Evolutionary conservation across 148 eudicot species (phyloP).

Genomic region (Nepenthes mirabilis): DNA sequence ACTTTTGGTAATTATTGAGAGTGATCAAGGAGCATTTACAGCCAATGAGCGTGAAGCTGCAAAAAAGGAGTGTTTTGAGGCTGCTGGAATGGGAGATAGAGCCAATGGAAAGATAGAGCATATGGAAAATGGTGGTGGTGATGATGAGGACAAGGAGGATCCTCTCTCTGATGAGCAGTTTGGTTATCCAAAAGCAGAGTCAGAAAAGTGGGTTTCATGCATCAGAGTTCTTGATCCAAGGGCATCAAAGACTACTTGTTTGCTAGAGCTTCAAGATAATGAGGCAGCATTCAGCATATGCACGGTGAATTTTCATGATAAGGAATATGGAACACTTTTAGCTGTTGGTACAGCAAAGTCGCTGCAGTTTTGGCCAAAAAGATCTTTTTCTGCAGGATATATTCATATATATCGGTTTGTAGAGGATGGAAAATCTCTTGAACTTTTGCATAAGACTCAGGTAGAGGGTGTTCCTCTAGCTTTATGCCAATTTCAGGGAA

Average conservation of each 20-base stretch:
- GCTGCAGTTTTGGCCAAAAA: conserved; percentile 83
- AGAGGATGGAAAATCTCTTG: conserved; percentile 82
- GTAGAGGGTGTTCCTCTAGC: conserved; percentile 97
- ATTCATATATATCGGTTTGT: conserved; percentile 88
- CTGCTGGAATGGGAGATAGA: conserved; percentile 70
- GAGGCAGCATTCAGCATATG: conserved; percentile 95
- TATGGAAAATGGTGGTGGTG: conserved; percentile 72
- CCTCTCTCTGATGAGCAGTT: conserved; percentile 90
- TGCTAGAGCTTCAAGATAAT: conserved; percentile 95
- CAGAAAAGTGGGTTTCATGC: conserved; percentile 96
- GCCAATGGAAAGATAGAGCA: conserved; percentile 51
- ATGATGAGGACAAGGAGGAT: conserved; percentile 70
- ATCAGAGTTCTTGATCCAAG: conserved; percentile 91
- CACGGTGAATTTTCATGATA: conserved; percentile 90
- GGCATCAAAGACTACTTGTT: conserved; percentile 63
- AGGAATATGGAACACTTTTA: conserved; percentile 90
- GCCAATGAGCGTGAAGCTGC: conserved; percentile 93
- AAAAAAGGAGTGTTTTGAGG: conserved; percentile 77
- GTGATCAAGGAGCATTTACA: conserved; percentile 86
- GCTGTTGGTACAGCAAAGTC: conserved; percentile 98
- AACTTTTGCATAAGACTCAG: conserved; percentile 93
- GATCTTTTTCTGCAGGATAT: conserved; percentile 62
- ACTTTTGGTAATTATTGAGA: conserved; percentile 72
- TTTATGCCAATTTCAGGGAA: conserved; percentile 86
- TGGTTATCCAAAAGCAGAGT: conserved; percentile 87